Evolutionary conservation across 306 rosid genomes (phyloP).

Genomic region (Sicyos edulis): DNA sequence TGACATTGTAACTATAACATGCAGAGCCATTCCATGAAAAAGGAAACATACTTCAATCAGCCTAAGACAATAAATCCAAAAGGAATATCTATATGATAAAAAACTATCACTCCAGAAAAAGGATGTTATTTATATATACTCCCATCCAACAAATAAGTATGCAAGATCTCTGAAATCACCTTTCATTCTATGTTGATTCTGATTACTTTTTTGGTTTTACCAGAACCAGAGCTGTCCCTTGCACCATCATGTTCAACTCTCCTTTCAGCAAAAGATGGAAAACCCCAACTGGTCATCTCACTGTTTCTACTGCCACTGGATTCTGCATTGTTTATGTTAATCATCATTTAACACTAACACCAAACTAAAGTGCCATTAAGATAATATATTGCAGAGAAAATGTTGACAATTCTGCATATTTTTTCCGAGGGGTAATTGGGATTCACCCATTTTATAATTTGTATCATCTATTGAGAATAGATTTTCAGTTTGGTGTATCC

Average conservation of each 20-base stretch:
- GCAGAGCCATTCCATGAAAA: too few relatives aligned
- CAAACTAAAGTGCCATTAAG: background rate
- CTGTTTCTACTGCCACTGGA: conserved; percentile 23
- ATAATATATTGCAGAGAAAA: background rate
- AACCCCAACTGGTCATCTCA: conserved; percentile 23
- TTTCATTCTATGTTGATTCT: conserved; percentile 69
- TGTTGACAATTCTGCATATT: background rate
- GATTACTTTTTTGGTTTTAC: conserved; percentile 52
- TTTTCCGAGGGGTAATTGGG: background rate
- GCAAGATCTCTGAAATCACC: background rate
- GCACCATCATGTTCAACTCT: conserved; percentile 28
- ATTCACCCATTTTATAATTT: background rate
- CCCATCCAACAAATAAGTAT: background rate
- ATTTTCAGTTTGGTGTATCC: background rate
- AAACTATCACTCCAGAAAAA: background rate
- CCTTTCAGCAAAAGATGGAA: conserved; percentile 30
- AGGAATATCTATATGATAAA: background rate
- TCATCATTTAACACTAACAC: background rate
- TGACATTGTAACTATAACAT: too few relatives aligned
- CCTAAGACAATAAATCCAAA: too few relatives aligned
- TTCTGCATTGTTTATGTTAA: background rate
- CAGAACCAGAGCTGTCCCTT: conserved; percentile 21
- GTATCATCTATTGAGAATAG: background rate
- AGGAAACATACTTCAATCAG: too few relatives aligned
- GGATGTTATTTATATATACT: background rate